Conservation (phyloP, 306 rosid genomes). For the Quercus dentata region DNA sequence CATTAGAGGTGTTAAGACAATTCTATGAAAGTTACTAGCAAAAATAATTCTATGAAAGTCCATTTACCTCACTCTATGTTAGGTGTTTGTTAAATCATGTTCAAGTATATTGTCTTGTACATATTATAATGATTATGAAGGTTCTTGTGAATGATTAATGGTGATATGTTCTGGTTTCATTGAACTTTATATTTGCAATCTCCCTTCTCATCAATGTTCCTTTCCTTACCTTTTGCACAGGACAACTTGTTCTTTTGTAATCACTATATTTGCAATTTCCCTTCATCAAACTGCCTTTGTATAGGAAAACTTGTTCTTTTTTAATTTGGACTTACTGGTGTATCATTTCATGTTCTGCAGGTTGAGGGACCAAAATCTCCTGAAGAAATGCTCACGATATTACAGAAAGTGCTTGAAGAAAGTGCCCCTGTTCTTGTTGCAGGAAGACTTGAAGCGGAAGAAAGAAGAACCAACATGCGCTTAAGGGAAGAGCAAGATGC, state of each 20-base stretch:
- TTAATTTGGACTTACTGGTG: background rate
- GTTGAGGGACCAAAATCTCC: constrained; percentile 87
- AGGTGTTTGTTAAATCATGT: background rate
- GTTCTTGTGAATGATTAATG: too few relatives aligned
- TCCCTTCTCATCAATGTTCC: background rate
- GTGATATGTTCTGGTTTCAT: background rate
- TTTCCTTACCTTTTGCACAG: background rate
- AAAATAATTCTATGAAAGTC: background rate
- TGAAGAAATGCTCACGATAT: constrained; percentile 71
- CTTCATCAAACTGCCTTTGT: too few relatives aligned
- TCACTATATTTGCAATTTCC: background rate
- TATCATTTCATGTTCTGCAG: constrained; percentile 42
- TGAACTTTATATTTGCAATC: background rate
- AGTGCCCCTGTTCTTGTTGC: constrained; percentile 78
- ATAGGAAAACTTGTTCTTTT: background rate
- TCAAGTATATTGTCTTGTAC: background rate
- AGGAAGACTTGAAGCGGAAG: constrained; percentile 90
- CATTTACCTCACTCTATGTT: background rate
- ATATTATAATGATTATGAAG: background rate
- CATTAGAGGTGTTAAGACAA: background rate
- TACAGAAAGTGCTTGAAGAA: constrained; percentile 93
- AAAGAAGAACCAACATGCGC: constrained; percentile 66
- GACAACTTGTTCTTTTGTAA: background rate
- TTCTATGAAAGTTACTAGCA: background rate
- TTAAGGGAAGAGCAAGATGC: constrained; percentile 99